Conservation (phyloP, 202 grass and related monocot species). For the Digitaria exilis region DNA sequence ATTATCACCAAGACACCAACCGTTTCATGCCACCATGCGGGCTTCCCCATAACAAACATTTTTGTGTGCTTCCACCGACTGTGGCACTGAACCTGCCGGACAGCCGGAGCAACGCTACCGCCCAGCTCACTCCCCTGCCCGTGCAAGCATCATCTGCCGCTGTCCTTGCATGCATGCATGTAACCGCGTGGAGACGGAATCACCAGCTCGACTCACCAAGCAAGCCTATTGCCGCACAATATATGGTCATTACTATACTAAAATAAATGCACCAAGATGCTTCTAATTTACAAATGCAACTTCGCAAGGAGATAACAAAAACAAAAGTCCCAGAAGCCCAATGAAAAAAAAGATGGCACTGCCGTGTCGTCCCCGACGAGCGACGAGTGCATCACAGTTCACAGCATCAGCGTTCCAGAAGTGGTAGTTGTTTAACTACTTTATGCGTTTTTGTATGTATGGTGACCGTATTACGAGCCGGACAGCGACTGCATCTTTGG, state of each 20-base stretch:
- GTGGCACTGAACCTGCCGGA: not conserved
- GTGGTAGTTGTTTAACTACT: conserved; percentile 23
- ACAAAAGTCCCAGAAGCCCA: not conserved
- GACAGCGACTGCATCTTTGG: not conserved
- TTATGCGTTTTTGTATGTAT: too few species aligned
- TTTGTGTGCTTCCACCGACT: not conserved
- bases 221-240: not conserved
- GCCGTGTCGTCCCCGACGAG: not conserved
- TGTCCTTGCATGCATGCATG: conserved; percentile 5
- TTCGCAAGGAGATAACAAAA: not conserved
- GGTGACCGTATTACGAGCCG: not conserved
- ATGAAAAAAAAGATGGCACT: not conserved
- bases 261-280: not conserved
- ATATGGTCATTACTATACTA: too few species aligned
- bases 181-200: not conserved
- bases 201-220: not conserved
- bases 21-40: not conserved
- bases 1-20: too few species aligned
- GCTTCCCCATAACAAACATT: too few species aligned
- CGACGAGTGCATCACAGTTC: not conserved
- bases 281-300: not conserved
- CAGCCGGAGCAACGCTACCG: too few species aligned
- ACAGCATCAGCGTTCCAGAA: not conserved
- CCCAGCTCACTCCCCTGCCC: not conserved
- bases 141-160: not conserved